phyloP scores from a whole-genome alignment of 495 filamentous ascomycete species.

The Penicillium fimorum region DNA sequence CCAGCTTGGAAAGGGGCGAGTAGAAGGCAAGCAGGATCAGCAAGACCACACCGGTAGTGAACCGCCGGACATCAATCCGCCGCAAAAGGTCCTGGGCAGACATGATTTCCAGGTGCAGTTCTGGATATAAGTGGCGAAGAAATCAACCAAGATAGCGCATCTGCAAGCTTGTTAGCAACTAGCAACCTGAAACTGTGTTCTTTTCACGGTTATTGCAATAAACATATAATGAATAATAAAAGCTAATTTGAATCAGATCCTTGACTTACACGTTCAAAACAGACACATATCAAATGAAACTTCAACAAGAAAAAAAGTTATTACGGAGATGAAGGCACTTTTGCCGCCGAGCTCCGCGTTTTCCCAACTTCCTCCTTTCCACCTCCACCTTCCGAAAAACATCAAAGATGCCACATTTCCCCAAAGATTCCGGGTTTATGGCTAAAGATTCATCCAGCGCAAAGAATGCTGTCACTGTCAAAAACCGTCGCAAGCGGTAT shows the following conservation, averaged over 20 bases:
- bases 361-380: conserved; percentile 19
- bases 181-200: conserved; percentile 12
- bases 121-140: conserved; percentile 7
- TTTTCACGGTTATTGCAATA: not conserved
- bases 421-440: conserved; percentile 31
- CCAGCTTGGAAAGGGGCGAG: conserved; percentile 71
- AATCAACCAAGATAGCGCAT: conserved; percentile 6
- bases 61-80: conserved; percentile 30
- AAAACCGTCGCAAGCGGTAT: conserved; percentile 65
- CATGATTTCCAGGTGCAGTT: conserved; percentile 24
- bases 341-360: conserved; percentile 37
- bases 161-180: conserved; percentile 14
- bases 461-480: conserved; percentile 41
- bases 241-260: conserved; percentile 2
- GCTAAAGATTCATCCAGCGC: conserved; percentile 12
- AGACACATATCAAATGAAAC: conserved; percentile 15
- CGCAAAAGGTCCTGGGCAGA: conserved; percentile 29
- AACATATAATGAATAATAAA: not conserved
- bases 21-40: conserved; percentile 69
- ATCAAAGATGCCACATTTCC: conserved; percentile 42
- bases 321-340: conserved; percentile 21
- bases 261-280: conserved; percentile 24
- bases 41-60: conserved; percentile 42
- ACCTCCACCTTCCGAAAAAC: conserved; percentile 11
- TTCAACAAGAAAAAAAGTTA: conserved; percentile 17